These are phyloP conservation scores for Linanthus parryae DNA, from an alignment of 148 eudicot genomes.

Conservation along the genomic window DNA sequence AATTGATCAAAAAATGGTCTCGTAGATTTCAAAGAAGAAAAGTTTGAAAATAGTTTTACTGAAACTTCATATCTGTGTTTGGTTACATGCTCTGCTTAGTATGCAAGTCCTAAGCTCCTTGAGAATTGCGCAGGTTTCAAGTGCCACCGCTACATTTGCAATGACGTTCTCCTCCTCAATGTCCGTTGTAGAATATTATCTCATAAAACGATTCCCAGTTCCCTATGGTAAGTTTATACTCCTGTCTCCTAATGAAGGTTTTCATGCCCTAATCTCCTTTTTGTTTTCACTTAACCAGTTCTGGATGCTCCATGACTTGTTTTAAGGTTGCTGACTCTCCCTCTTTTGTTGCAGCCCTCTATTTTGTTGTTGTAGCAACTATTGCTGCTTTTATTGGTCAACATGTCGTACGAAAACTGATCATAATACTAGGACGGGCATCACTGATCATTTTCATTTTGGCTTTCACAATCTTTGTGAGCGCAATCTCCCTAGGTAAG, in stretches of 20 bases:
- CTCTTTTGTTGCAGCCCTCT: conserved; percentile 35
- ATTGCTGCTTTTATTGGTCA: conserved; percentile 81
- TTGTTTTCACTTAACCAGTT: not conserved
- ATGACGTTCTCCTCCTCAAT: conserved; percentile 95
- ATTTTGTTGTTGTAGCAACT: conserved; percentile 60
- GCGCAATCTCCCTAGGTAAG: conserved; percentile 82
- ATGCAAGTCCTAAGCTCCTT: conserved; percentile 3
- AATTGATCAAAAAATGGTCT: no score
- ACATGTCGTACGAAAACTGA: conserved; percentile 70
- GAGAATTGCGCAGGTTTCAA: conserved; percentile 57
- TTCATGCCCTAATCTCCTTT: not conserved
- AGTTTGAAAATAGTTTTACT: no score
- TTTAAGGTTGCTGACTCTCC: conserved; percentile 2
- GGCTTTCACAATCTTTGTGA: conserved; percentile 67
- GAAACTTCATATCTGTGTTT: no score
- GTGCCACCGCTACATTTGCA: conserved; percentile 97
- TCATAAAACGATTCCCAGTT: conserved; percentile 88
- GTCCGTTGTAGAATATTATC: conserved; percentile 94
- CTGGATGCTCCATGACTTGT: not conserved
- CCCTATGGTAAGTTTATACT: conserved; percentile 64
- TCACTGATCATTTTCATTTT: conserved; percentile 85
- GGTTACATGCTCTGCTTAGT: no score
- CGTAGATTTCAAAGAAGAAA: no score
- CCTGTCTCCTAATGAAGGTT: not conserved
- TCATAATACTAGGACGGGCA: conserved; percentile 61